Evolutionary conservation across 495 filamentous ascomycete genomes (phyloP), one percentile per base, ranked within the genome.

Genomic region (Penicillium angulare): DNA sequence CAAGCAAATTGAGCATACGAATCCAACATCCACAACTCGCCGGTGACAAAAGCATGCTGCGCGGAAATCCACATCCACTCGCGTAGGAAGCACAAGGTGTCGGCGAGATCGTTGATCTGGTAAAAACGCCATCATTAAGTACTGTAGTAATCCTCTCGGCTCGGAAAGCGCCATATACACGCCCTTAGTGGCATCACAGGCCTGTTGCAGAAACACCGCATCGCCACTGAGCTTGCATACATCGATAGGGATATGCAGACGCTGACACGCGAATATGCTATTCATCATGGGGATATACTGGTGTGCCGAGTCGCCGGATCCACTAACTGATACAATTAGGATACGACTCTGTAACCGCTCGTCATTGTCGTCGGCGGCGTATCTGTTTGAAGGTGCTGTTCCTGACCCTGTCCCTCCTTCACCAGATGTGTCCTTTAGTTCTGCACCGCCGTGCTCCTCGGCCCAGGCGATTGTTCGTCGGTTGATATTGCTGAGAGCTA

Each of bases 241-340:
- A 66, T 97, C 92, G 64, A 98, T 88, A 12, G 93, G 88, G 52
- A 97, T 89, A 53, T 78, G 78, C 43, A 89, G 74, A 45, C 92
- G 86, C 56, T 79, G 90, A 51, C 92, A 91, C 8, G 93, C 95
- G 69, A 98, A 98, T 33, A 97, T 95, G 55, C 84, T 79, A 73
- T 97, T 98, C 92, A 97, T 98, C 40, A 96, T 87, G 2, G 92
- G 88, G 48, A 97, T 97, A 72, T 98, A 98, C 65, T 97, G 92
- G 24, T 86, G 80, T 0, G 92, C 85, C 4, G 90, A 79, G 69
- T 89, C 87, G 52, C 87, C 86, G 20, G 88, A 90, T 24, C 91
- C 89, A 40, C 86, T 90, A 32, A 95, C 70, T 9, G 90, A 82
- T 44, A 98, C 67, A 56, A 97, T 90, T 50, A 98, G 71, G 60